These are phyloP conservation scores for Aspergillus sp. DNA, from an alignment of 2,329 filamentous ascomycete genomes.

Conservation along the genomic window DNA sequence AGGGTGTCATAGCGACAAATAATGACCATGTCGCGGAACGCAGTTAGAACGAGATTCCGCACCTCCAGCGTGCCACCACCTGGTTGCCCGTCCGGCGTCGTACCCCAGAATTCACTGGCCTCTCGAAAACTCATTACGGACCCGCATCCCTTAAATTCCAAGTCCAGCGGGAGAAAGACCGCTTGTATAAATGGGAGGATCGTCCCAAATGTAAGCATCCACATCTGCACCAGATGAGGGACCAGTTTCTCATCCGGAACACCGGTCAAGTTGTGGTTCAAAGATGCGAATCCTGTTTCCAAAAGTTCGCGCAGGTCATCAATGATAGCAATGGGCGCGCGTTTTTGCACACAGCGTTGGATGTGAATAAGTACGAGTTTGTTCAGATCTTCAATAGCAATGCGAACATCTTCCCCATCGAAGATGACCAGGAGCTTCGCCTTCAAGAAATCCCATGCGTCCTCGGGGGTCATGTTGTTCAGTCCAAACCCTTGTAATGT, in stretches of 20 bases:
- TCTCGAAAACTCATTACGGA: slow-evolving; percentile 68
- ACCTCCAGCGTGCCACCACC: slow-evolving; percentile 65
- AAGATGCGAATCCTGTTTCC: slow-evolving; percentile 67
- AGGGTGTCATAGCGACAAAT: slow-evolving; percentile 81
- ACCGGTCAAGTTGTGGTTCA: slow-evolving; percentile 73
- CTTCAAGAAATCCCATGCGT: slow-evolving; percentile 59
- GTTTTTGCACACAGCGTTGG: slow-evolving; percentile 54
- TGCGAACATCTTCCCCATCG: slow-evolving; percentile 55
- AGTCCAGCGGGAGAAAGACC: slow-evolving; percentile 84
- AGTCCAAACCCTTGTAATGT: slow-evolving; percentile 50
- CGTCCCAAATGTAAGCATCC: slow-evolving; percentile 84
- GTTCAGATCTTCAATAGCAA: slow-evolving; percentile 59
- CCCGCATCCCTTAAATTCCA: slow-evolving; percentile 83
- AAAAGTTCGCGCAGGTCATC: slow-evolving; percentile 56
- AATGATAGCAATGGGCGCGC: slow-evolving; percentile 51
- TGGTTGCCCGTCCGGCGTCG: slow-evolving; percentile 38
- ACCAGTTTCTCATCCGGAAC: slow-evolving; percentile 83
- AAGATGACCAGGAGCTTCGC: slow-evolving; percentile 56
- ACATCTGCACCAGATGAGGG: slow-evolving; percentile 81
- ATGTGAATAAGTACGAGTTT: slow-evolving; percentile 55
- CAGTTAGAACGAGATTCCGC: slow-evolving; percentile 75
- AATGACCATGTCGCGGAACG: slow-evolving; percentile 83
- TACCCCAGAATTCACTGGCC: slow-evolving; percentile 84
- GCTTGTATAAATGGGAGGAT: slow-evolving; percentile 92
- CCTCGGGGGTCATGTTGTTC: slow-evolving; percentile 59